Evolutionary conservation across 2,329 filamentous ascomycete species (phyloP).

Genomic region (Rhytidhysteron rufulum): DNA sequence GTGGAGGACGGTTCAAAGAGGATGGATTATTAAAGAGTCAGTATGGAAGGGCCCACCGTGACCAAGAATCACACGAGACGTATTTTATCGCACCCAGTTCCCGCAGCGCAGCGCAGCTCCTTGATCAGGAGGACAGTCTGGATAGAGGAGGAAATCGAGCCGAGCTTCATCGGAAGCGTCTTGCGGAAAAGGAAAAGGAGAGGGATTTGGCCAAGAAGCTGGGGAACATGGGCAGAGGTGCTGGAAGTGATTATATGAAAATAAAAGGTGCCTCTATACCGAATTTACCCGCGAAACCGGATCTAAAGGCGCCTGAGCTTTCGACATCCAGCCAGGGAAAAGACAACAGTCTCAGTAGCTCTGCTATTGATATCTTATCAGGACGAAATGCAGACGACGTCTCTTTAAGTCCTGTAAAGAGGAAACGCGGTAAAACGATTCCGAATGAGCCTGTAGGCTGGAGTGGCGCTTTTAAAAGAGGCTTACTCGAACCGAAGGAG

Average conservation of each 20-base stretch:
- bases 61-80: conserved; percentile 54
- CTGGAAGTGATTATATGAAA: conserved; percentile 69
- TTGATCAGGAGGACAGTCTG: conserved; percentile 62
- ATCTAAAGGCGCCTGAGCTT: conserved; percentile 15
- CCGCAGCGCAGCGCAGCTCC: conserved; percentile 56
- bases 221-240: conserved; percentile 59
- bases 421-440: conserved; percentile 34
- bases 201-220: conserved; percentile 67
- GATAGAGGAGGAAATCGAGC: conserved; percentile 56
- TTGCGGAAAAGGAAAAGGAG: conserved; percentile 68
- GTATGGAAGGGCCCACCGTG: conserved; percentile 48
- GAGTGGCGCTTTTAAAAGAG: conserved; percentile 43
- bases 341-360: conserved; percentile 18
- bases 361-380: conserved; percentile 41
- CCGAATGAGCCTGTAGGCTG: conserved; percentile 43
- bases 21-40: conserved; percentile 20
- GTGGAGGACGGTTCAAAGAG: conserved; percentile 17
- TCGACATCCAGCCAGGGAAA: conserved; percentile 14
- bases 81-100: conserved; percentile 41
- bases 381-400: conserved; percentile 40
- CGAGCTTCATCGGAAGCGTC: conserved; percentile 61
- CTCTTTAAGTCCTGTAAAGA: conserved; percentile 42
- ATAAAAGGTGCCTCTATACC: conserved; percentile 19
- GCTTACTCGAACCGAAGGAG: conserved; percentile 34
- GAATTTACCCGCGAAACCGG: conserved; percentile 16